Conservation (phyloP, 2,329 filamentous ascomycete genomes). For the Colletotrichum sublineola region DNA sequence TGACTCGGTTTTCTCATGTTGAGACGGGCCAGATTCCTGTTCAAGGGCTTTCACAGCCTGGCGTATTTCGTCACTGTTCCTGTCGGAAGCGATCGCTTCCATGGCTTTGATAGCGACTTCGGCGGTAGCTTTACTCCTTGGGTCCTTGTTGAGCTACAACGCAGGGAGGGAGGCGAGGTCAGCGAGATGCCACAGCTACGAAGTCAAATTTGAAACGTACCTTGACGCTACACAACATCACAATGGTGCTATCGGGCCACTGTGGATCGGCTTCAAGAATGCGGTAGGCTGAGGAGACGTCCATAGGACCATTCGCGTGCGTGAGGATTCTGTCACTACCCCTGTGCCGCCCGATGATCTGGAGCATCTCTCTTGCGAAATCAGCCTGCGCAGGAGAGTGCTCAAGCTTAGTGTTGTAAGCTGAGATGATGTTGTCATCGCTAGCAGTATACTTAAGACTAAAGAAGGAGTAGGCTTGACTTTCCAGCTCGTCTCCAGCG, state of each 20-base stretch:
- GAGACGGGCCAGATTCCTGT: constrained; percentile 2
- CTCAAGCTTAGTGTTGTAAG: constrained; percentile 44
- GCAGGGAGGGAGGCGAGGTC: not conserved
- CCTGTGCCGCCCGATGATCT: constrained; percentile 44
- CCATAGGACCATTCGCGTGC: constrained; percentile 31
- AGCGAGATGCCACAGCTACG: not conserved
- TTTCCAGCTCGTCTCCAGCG: constrained; percentile 33
- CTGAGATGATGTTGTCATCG: constrained; percentile 44
- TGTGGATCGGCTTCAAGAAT: constrained; percentile 31
- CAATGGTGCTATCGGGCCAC: constrained; percentile 28
- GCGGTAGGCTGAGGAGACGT: constrained; percentile 31
- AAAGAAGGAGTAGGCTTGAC: constrained; percentile 38
- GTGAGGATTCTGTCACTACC: constrained; percentile 28
- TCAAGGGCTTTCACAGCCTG: constrained; percentile 10
- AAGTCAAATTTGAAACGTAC: constrained; percentile 1
- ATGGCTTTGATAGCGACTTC: constrained; percentile 31
- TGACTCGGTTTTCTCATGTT: not conserved
- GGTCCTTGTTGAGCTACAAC: constrained; percentile 29
- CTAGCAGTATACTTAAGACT: constrained; percentile 35
- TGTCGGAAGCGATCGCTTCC: constrained; percentile 24
- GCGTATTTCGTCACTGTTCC: constrained; percentile 29
- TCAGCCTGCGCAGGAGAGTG: constrained; percentile 44
- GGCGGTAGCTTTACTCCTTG: constrained; percentile 20
- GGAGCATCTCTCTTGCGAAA: constrained; percentile 43
- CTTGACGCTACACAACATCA: constrained; percentile 37